A percentile compares a stretch with the other conserved stretches of the same genome.
phyloP scores from a whole-genome alignment of 805 yeast genomes.

The Spathaspora passalidarum region DNA sequence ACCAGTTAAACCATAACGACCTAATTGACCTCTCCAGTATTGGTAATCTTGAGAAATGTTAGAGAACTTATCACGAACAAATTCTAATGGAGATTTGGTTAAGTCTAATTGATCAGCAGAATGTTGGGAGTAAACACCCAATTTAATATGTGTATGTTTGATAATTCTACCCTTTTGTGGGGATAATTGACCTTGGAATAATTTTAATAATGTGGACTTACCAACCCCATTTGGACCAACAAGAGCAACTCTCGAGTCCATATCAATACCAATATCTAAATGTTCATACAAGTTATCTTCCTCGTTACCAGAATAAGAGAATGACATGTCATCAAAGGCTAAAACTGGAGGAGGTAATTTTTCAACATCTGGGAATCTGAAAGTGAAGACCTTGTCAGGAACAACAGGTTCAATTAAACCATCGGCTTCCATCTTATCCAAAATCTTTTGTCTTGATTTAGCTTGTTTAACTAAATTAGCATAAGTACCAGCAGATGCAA shows the following conservation, averaged over 20 bases:
- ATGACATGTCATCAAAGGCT: conserved; percentile 92
- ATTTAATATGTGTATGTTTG: conserved; percentile 94
- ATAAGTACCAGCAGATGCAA: conserved; percentile 99
- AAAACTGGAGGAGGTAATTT: conserved; percentile 98
- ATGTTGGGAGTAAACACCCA: conserved; percentile 99
- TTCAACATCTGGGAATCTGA: conserved; percentile 92
- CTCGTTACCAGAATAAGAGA: conserved; percentile 78
- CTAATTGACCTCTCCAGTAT: conserved; percentile 97
- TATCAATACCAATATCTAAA: conserved; percentile 96
- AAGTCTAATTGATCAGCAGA: conserved; percentile 97
- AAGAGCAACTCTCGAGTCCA: conserved; percentile 97
- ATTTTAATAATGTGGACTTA: conserved; percentile 90
- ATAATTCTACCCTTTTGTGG: conserved; percentile 95
- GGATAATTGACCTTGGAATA: conserved; percentile 91
- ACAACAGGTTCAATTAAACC: conserved; percentile 92
- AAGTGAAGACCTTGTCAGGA: conserved; percentile 89
- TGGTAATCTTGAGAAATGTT: conserved; percentile 94
- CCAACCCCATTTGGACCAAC: conserved; percentile 99
- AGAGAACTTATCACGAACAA: conserved; percentile 92
- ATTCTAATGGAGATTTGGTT: conserved; percentile 92
- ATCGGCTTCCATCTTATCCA: conserved; percentile 99
- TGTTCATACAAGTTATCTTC: conserved; percentile 88
- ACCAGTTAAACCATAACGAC: conserved; percentile 98
- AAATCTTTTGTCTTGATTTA: conserved; percentile 97
- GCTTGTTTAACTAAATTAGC: conserved; percentile 98